Evolutionary conservation across 108 stramenopile species (phyloP).

Genomic region (Fragilariopsis cylindrus): DNA sequence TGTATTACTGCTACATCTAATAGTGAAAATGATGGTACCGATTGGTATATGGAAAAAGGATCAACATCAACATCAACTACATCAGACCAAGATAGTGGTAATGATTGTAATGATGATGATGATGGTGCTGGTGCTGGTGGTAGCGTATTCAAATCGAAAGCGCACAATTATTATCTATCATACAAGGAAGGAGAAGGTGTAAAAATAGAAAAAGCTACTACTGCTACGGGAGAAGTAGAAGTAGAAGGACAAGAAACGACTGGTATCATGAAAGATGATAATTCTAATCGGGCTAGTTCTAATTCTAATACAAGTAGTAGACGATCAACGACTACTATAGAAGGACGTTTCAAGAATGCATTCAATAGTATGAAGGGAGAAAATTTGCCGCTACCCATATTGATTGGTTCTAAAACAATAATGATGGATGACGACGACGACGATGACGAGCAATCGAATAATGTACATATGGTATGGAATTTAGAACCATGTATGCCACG

Average conservation of each 20-base stretch:
- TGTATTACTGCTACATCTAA: background rate
- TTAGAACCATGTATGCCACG: constrained; percentile 48
- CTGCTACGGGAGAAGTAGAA: too few species aligned
- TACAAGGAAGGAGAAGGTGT: constrained; percentile 14
- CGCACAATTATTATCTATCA: constrained; percentile 17
- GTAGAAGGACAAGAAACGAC: too few species aligned
- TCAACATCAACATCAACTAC: too few species aligned
- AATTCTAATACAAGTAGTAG: too few species aligned
- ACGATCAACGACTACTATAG: too few species aligned
- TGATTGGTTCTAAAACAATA: too few species aligned
- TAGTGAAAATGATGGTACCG: background rate
- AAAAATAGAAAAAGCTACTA: background rate
- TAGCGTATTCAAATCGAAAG: constrained; percentile 26
- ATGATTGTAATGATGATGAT: constrained; percentile 23
- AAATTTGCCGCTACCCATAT: too few species aligned
- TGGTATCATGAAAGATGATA: too few species aligned
- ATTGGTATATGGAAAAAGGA: constrained; percentile 39
- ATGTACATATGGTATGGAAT: constrained; percentile 19
- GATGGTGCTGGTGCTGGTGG: constrained; percentile 26
- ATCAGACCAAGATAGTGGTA: background rate
- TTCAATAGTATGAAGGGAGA: too few species aligned
- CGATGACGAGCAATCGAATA: background rate
- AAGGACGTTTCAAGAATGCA: too few species aligned
- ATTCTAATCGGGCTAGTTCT: too few species aligned
- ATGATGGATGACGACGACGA: too few species aligned